Conservation (phyloP, 1,284 basidiomycete genomes). For the Fomitopsis betulina region DNA sequence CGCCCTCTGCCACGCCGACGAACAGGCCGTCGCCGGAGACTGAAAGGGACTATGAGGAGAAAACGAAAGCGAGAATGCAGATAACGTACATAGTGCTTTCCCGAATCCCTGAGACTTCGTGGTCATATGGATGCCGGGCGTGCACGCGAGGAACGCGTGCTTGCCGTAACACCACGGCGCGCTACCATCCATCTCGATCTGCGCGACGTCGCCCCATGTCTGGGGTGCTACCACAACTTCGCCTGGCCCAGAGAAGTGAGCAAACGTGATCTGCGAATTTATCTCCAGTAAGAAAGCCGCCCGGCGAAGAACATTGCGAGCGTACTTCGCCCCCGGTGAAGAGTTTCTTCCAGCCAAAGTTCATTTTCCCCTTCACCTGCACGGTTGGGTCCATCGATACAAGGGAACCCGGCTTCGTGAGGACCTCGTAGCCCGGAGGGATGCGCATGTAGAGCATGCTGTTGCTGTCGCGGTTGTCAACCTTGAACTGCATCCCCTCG, state of each 20-base stretch:
- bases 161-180: constrained; percentile 27
- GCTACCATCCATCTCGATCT: constrained; percentile 25
- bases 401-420: constrained; percentile 30
- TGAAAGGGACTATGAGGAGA: constrained; percentile 3
- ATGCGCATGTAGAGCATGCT: constrained; percentile 26
- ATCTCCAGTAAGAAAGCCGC: not conserved
- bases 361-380: constrained; percentile 28
- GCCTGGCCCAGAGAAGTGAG: constrained; percentile 26
- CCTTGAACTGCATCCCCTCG: constrained; percentile 26
- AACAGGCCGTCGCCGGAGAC: constrained; percentile 32
- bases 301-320: not conserved
- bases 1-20: constrained; percentile 22
- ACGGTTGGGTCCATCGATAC: constrained; percentile 30
- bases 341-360: constrained; percentile 27
- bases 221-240: constrained; percentile 30
- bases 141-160: constrained; percentile 28
- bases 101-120: constrained; percentile 27
- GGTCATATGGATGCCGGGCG: constrained; percentile 19
- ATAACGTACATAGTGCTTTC: constrained; percentile 27
- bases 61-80: not conserved
- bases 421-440: constrained; percentile 25
- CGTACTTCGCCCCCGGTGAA: constrained; percentile 24
- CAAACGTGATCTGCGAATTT: constrained; percentile 20
- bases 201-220: constrained; percentile 31
- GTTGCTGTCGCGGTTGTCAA: constrained; percentile 31